Evolutionary conservation across 108 stramenopile genomes (phyloP).

Genomic region (Nannochloropsis gaditana): DNA sequence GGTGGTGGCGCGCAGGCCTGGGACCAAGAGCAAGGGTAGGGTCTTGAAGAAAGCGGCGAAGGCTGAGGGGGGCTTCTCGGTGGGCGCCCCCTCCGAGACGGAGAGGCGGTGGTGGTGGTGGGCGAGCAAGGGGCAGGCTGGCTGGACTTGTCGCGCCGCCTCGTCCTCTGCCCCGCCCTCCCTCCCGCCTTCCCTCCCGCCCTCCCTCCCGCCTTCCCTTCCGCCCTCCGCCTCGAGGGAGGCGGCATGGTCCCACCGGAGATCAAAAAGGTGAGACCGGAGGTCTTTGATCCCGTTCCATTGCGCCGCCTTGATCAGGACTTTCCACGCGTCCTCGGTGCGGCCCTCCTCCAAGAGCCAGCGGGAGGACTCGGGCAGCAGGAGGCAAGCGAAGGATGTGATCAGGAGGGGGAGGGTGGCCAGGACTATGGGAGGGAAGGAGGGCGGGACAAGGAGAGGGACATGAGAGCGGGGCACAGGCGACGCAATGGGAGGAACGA

Average conservation of each 20-base stretch:
- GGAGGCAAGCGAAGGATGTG: not conserved
- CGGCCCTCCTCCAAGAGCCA: not conserved
- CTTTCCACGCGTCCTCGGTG: not conserved
- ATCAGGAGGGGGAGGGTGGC: not conserved
- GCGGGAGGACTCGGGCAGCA: constrained; percentile 8
- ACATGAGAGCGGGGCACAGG: not conserved
- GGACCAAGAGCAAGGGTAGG: not conserved
- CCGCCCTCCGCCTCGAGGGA: not conserved
- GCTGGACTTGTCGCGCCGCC: not conserved
- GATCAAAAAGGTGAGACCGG: not conserved
- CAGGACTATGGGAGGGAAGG: not conserved
- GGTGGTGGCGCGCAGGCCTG: constrained; percentile 14
- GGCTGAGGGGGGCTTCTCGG: not conserved
- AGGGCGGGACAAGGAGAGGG: no score
- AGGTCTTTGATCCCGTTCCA: not conserved
- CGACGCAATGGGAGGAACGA: no score
- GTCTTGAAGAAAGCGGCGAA: not conserved
- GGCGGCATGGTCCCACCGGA: no score
- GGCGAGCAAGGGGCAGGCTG: not conserved
- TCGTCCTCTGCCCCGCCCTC: not conserved
- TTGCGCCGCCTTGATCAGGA: not conserved
- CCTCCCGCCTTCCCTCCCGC: not conserved
- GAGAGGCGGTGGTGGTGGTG: not conserved
- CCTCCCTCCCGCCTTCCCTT: not conserved
- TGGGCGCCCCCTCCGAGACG: no score